Evolutionary conservation across 2,329 filamentous ascomycete species (phyloP).

Genomic region (Phialocephala subalpina): DNA sequence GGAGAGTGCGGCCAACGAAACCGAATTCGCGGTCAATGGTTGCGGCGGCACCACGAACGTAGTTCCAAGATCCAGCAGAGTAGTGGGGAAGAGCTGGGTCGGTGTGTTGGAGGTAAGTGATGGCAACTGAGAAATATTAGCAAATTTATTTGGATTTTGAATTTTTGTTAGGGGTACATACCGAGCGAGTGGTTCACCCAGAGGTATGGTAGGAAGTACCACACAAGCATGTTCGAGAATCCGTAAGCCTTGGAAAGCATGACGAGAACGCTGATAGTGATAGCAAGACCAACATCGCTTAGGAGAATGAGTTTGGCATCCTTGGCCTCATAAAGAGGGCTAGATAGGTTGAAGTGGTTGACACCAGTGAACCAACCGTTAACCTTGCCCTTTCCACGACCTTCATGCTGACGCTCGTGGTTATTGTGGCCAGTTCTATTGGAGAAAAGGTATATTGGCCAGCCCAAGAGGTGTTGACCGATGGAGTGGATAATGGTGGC

Average conservation of each 20-base stretch:
- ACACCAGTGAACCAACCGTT: conserved; percentile 85
- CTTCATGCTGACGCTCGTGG: conserved; percentile 90
- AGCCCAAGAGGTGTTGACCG: conserved; percentile 88
- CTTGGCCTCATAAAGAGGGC: conserved; percentile 90
- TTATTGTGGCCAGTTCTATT: conserved; percentile 97
- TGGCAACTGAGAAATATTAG: conserved; percentile 72
- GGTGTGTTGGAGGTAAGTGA: conserved; percentile 97
- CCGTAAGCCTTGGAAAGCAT: conserved; percentile 80
- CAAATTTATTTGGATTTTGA: conserved; percentile 25
- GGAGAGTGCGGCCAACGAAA: conserved; percentile 87
- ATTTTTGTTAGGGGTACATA: conserved; percentile 59
- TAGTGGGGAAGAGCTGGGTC: conserved; percentile 95
- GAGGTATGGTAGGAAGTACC: conserved; percentile 94
- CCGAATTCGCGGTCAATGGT: conserved; percentile 98
- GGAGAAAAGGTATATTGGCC: conserved; percentile 88
- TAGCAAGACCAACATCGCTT: conserved; percentile 81
- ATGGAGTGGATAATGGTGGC: conserved; percentile 78
- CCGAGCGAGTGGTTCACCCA: conserved; percentile 99
- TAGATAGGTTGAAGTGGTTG: conserved; percentile 92
- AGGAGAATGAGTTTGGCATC: conserved; percentile 87
- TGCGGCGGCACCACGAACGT: conserved; percentile 89
- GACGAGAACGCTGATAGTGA: conserved; percentile 64
- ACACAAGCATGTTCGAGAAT: conserved; percentile 86
- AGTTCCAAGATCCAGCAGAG: conserved; percentile 86
- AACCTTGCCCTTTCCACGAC: conserved; percentile 89